Evolutionary conservation across 768 basidiomycete species (phyloP), one percentile per base, ranked within the genome.

Genomic region (Xerocomellus amylosporus): DNA sequence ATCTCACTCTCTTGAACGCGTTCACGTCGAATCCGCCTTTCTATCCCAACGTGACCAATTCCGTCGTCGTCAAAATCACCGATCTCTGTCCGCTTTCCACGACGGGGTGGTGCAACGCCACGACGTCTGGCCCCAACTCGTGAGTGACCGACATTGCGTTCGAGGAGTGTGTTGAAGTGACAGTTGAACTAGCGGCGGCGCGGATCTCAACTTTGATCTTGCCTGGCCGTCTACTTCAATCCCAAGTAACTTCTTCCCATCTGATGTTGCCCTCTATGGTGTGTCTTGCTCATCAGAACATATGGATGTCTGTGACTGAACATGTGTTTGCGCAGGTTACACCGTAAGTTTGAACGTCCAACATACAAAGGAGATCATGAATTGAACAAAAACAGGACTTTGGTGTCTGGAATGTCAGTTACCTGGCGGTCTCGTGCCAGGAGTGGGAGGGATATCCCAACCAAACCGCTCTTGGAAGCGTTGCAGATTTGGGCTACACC

Each of bases 371-470:
- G 34, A 36, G 10, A 37, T 59, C 12, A 15, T 34, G 46, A 40
- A 24, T 4, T 12, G 36, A 40, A 46, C 38, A 14, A 44, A 39
- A 51, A 53, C 41, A 88, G 86, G 91, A 92, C 64, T 93, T 92
- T 74, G 89, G 91, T 46, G 83, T 92, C 19, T 93, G 91, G 90
- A 90, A 91, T 62, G 75, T 90, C 62, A 84, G 78, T 17, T 92
- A 92, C 65, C 71, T 83, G 60, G 75, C 72, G 28, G 82, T 91
- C 10, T 71, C 83, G 30, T 93, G 90, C 63, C 52, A 78, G 2
- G 68, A 79, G 49, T 93, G 90, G 91, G 69, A 75, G 34, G 91
- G 91, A 9, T 77, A 73, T 46, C 75, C 72, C 19, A 73, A 85
- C 53, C 64, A 78, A 15, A 73, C 81, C 14, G 87, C 88, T 14